These are phyloP conservation scores for Drosera capensis DNA, from an alignment of 148 eudicot genomes.

Conservation along the genomic window DNA sequence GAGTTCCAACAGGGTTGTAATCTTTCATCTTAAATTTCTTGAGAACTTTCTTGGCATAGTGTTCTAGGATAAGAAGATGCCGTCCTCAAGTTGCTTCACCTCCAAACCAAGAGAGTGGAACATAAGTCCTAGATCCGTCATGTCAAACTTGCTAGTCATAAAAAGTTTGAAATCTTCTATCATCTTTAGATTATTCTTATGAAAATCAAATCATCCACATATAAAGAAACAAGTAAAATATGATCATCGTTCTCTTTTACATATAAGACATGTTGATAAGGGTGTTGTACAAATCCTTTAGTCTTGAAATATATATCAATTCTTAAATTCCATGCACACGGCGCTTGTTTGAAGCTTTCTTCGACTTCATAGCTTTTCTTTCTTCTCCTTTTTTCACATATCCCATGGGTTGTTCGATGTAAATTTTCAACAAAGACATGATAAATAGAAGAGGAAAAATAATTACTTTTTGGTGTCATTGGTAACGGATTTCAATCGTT, in stretches of 20 bases:
- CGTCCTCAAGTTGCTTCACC: conserved; percentile 3
- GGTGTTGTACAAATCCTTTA: not conserved
- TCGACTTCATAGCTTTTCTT: not conserved
- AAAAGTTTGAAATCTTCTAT: not conserved
- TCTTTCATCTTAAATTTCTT: not conserved
- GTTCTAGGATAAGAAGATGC: not conserved
- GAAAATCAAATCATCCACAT: conserved; percentile 7
- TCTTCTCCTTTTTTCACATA: not conserved
- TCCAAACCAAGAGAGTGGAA: not conserved
- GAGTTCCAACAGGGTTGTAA: not conserved
- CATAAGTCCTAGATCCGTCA: conserved; percentile 3
- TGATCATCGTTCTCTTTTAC: not conserved
- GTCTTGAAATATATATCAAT: conserved; percentile 1
- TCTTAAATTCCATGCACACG: conserved; percentile 3
- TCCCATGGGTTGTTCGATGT: not conserved
- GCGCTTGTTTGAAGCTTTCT: not conserved
- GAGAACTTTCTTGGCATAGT: not conserved
- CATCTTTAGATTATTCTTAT: not conserved
- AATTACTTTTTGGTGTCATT: too few species aligned
- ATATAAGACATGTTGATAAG: not conserved
- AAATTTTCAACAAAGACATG: not conserved
- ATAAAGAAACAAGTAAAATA: not conserved
- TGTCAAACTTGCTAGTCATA: conserved; percentile 2
- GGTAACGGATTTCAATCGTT: too few species aligned
- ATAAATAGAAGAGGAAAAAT: not conserved